Evolutionary conservation across 2,329 filamentous ascomycete species (phyloP).

Genomic region (Xylaria sp.): DNA sequence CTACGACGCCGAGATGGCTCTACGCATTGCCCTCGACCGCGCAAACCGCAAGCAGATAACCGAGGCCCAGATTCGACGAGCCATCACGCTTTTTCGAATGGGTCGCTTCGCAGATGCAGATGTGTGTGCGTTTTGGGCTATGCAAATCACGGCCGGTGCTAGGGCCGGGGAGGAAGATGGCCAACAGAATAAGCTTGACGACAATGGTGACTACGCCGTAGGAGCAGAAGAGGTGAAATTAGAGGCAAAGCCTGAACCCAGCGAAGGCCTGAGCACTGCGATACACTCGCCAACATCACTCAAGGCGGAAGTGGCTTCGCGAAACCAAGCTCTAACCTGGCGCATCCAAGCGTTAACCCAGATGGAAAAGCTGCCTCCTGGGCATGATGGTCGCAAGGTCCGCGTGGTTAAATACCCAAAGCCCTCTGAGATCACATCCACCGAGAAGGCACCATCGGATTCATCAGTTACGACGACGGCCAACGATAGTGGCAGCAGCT

Average conservation of each 20-base stretch:
- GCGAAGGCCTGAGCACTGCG: slow-evolving; percentile 32
- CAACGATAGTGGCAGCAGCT: slow-evolving; percentile 8
- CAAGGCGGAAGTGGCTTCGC: slow-evolving; percentile 35
- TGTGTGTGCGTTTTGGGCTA: slow-evolving; percentile 68
- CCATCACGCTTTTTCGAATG: slow-evolving; percentile 73
- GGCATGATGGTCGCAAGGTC: slow-evolving; percentile 54
- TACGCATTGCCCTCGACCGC: slow-evolving; percentile 66
- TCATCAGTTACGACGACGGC: background rate
- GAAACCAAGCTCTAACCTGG: slow-evolving; percentile 52
- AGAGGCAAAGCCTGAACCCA: slow-evolving; percentile 25
- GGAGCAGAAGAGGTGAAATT: slow-evolving; percentile 43
- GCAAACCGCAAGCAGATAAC: slow-evolving; percentile 77
- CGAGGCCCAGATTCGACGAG: slow-evolving; percentile 82
- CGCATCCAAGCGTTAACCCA: slow-evolving; percentile 53
- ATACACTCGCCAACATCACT: slow-evolving; percentile 23
- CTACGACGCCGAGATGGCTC: slow-evolving; percentile 70
- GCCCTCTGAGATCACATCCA: slow-evolving; percentile 30
- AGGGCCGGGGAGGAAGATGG: slow-evolving; percentile 45
- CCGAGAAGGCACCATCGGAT: slow-evolving; percentile 28
- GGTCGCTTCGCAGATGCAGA: slow-evolving; percentile 76
- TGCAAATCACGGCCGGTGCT: slow-evolving; percentile 49
- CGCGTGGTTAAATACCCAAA: slow-evolving; percentile 46
- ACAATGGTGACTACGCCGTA: slow-evolving; percentile 54
- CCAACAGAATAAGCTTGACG: slow-evolving; percentile 48
- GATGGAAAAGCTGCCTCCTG: slow-evolving; percentile 52